A percentile compares a stretch with the other conserved stretches of the same genome.
Conservation (phyloP, 257 asterid genomes). For the Sherardia arvensis region DNA sequence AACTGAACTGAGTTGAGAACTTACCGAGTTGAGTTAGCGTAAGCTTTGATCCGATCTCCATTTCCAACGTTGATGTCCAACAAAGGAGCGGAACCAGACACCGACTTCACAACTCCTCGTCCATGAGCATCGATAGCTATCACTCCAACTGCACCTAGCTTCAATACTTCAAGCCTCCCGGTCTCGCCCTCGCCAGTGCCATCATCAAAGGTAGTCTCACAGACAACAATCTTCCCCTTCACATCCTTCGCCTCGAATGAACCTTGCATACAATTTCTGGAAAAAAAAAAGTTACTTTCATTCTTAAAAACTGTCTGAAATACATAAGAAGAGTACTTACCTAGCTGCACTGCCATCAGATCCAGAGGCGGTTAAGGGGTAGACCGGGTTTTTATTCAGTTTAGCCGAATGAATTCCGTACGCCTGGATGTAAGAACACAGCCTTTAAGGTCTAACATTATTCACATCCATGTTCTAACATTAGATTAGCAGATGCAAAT, state of each 20-base stretch:
- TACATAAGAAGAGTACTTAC: conserved; percentile 14
- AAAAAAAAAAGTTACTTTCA: neutral
- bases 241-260: conserved; percentile 37
- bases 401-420: conserved; percentile 54
- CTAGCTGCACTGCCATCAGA: conserved; percentile 22
- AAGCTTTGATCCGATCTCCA: conserved; percentile 37
- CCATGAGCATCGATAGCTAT: conserved; percentile 24
- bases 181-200: neutral
- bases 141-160: conserved; percentile 44
- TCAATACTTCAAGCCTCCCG: conserved; percentile 18
- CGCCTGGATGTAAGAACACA: conserved; percentile 35
- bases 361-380: conserved; percentile 37
- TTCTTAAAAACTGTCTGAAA: neutral
- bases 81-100: conserved; percentile 23
- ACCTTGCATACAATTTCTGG: conserved; percentile 46
- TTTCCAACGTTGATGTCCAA: conserved; percentile 37
- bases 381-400: conserved; percentile 28
- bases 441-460: too few species aligned
- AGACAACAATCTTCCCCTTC: conserved; percentile 53
- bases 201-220: conserved; percentile 22
- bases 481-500: too few species aligned
- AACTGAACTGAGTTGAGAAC: neutral
- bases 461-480: too few species aligned
- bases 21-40: conserved; percentile 55
- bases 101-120: conserved; percentile 24